Evolutionary conservation across 495 filamentous ascomycete species (phyloP).

Genomic region (Penicillium subrubescens): DNA sequence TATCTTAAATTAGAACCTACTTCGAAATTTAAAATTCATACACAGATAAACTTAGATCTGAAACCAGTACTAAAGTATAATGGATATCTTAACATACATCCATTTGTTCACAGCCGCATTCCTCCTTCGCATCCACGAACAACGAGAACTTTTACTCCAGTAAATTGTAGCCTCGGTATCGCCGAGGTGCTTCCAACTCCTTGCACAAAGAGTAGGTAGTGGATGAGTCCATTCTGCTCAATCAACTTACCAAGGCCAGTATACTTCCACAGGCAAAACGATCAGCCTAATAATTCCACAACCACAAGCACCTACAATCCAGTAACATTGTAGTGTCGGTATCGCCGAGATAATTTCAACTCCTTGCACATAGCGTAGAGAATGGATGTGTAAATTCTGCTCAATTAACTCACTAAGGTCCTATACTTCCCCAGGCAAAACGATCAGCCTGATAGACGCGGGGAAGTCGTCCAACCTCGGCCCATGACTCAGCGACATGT

Average conservation of each 20-base stretch:
- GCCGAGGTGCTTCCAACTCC: not conserved
- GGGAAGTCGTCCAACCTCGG: conserved; percentile 7
- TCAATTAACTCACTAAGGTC: not conserved
- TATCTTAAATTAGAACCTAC: too few species aligned
- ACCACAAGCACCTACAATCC: too few species aligned
- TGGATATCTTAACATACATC: too few species aligned
- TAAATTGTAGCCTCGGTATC: not conserved
- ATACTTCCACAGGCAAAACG: conserved; percentile 4
- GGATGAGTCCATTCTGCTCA: not conserved
- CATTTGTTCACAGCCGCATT: too few species aligned
- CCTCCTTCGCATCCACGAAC: not conserved
- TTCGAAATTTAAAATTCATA: too few species aligned
- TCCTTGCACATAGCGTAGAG: not conserved
- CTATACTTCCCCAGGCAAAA: conserved; percentile 3
- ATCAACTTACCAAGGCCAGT: not conserved
- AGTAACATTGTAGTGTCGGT: too few species aligned
- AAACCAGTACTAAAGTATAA: too few species aligned
- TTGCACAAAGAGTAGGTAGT: not conserved
- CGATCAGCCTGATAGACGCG: conserved; percentile 15
- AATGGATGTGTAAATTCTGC: not conserved
- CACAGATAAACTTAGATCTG: too few species aligned
- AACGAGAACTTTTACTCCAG: too few species aligned
- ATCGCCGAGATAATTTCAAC: not conserved
- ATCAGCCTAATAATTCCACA: conserved; percentile 22
- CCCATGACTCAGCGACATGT: conserved; percentile 10